Base-by-base conservation (phyloP, 495 filamentous ascomycete species). In the Letharia lupina region DNA sequence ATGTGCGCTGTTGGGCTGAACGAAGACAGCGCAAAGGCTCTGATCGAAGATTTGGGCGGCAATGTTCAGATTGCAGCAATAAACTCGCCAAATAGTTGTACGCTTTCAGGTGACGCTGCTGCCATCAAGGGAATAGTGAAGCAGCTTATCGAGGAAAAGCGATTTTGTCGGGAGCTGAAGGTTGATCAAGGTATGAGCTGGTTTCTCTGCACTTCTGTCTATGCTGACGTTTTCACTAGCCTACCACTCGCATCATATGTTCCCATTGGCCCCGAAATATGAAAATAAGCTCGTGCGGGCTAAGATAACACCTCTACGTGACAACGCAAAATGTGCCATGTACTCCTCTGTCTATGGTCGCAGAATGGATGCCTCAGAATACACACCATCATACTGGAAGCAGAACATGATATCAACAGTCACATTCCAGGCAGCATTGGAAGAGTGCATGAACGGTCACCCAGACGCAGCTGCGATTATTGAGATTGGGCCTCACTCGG, bases 401-500 rank as follows among this genome's bases (percentile, higher is more conserved):
- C 18, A 58, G 31, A 71, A 71, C 47, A 66, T 71, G 64, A 67
- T 31, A 23, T 67, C 63, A 28, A 7, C 71, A 72, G 12, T 82
- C 79, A 61, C 67, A 72, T 65, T 65, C 75, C 60, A 76, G 68
- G 8, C 63, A 13, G 67, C 69, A 9, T 39, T 68, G 35, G 40
- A 42, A 28, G 42, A 44, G 15, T 62, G 42, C 41, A 35, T 56
- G 6, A 23, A 40, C 0, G 41, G 42, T 2, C 20, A 39, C 11
- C 48, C 33, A 4, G 33, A 48, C 10, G 41, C 40, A 4, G 31
- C 39, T 41, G 16, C 39, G 16, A 31, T 68, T 31, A 9, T 88
- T 20, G 85, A 88, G 63, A 63, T 87, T 52, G 85, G 85, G 1
- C 85, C 85, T 1, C 84, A 86, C 63, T 76, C 82, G 6, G 76